Conservation (phyloP, 805 yeast species). For the Candida ficus region DNA sequence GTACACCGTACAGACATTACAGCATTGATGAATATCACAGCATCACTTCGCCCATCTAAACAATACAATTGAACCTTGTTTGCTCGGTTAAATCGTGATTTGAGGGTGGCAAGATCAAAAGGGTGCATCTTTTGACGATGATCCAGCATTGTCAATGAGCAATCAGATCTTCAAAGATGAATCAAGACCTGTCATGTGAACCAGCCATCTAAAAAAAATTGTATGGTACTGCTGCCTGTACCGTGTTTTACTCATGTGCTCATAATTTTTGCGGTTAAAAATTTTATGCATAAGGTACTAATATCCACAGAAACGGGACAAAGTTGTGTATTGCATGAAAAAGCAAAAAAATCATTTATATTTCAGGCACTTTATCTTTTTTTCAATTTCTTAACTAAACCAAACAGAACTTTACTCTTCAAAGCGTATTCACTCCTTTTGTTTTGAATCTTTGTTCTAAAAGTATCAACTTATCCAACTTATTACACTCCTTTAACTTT, state of each 20-base stretch:
- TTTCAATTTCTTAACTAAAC: not conserved
- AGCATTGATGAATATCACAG: too few species aligned
- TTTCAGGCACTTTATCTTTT: not conserved
- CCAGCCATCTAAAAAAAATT: too few species aligned
- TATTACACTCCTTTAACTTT: conserved; percentile 28
- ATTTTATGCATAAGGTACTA: not conserved
- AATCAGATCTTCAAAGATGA: too few species aligned
- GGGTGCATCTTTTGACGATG: too few species aligned
- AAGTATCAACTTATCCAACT: conserved; percentile 24
- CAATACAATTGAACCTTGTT: too few species aligned
- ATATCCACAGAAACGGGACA: not conserved
- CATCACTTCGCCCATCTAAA: too few species aligned
- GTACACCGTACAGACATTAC: too few species aligned
- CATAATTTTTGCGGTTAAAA: not conserved
- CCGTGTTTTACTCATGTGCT: not conserved
- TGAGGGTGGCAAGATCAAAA: too few species aligned
- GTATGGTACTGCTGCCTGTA: too few species aligned
- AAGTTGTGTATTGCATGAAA: not conserved
- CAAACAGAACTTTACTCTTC: not conserved
- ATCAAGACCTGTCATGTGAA: too few species aligned
- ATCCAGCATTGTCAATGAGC: too few species aligned
- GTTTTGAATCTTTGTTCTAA: conserved; percentile 4
- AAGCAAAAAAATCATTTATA: not conserved
- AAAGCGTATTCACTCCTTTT: conserved; percentile 3
- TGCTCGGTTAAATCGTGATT: too few species aligned